Conservation (phyloP, 768 basidiomycete genomes). For the Lanmaoa rubissima region DNA sequence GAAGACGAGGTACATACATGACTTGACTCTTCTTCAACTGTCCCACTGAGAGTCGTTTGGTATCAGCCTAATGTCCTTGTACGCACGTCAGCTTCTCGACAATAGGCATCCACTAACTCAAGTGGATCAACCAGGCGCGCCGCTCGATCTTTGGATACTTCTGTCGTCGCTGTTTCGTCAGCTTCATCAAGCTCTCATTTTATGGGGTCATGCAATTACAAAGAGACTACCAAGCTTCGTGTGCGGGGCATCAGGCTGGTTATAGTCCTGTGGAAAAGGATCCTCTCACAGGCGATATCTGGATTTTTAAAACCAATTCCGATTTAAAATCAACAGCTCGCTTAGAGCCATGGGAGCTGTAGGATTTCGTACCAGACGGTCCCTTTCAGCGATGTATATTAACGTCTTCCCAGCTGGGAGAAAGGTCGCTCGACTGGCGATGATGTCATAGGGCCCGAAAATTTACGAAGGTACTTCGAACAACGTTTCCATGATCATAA, state of each 20-base stretch:
- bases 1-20: no score
- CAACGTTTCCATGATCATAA: slow-evolving; percentile 79
- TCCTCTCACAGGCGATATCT: slow-evolving; percentile 46
- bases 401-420: slow-evolving; percentile 53
- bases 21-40: neutral
- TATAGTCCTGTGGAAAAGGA: slow-evolving; percentile 53
- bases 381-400: neutral
- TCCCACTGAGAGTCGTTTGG: slow-evolving; percentile 9
- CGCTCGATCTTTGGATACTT: slow-evolving; percentile 83
- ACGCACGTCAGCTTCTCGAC: slow-evolving; percentile 12
- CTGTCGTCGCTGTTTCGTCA: slow-evolving; percentile 71
- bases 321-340: slow-evolving; percentile 70
- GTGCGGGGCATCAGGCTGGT: slow-evolving; percentile 44
- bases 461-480: slow-evolving; percentile 77
- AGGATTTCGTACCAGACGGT: slow-evolving; percentile 20
- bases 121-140: slow-evolving; percentile 46
- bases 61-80: slow-evolving; percentile 28
- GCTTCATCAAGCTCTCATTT: slow-evolving; percentile 75
- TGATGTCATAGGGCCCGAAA: slow-evolving; percentile 65
- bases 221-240: slow-evolving; percentile 66
- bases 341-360: slow-evolving; percentile 60
- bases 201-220: slow-evolving; percentile 66
- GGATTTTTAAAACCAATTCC: slow-evolving; percentile 57
- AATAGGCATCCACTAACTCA: slow-evolving; percentile 2
- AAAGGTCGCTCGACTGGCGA: slow-evolving; percentile 64